Conservation (phyloP, 805 yeast species). For the Ogataea paraovalis region DNA sequence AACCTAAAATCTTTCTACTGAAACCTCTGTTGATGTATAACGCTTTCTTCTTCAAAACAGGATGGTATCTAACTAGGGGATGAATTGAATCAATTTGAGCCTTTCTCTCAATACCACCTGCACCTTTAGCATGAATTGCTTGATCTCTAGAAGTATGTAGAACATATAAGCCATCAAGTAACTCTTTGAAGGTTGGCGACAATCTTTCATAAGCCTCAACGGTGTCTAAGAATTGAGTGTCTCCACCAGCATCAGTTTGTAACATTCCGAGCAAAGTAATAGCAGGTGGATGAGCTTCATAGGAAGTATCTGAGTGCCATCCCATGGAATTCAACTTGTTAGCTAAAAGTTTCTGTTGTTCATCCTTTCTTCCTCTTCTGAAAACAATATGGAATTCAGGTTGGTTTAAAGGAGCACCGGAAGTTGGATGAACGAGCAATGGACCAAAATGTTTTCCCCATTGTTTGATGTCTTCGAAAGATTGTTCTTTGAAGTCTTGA, state of each 20-base stretch:
- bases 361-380: conserved; percentile 39
- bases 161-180: conserved; percentile 56
- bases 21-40: conserved; percentile 55
- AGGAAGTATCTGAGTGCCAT: conserved; percentile 75
- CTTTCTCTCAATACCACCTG: conserved; percentile 61
- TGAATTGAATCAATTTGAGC: conserved; percentile 55
- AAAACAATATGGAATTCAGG: conserved; percentile 61
- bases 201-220: conserved; percentile 63
- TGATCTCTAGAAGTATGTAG: conserved; percentile 66
- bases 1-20: conserved; percentile 59
- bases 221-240: conserved; percentile 63
- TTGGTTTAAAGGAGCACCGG: conserved; percentile 57
- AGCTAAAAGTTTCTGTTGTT: conserved; percentile 32
- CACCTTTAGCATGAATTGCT: conserved; percentile 47
- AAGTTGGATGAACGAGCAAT: conserved; percentile 67
- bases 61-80: conserved; percentile 64
- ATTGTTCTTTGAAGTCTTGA: conserved; percentile 57
- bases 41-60: conserved; percentile 57
- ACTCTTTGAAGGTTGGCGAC: conserved; percentile 56
- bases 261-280: conserved; percentile 60
- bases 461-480: conserved; percentile 43
- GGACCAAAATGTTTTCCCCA: conserved; percentile 65
- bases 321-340: conserved; percentile 34
- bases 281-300: conserved; percentile 69
- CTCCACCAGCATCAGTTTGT: conserved; percentile 57